These are phyloP conservation scores for Rhodomyrtus tomentosa DNA, from an alignment of 345 rosid species.

Conservation along the genomic window DNA sequence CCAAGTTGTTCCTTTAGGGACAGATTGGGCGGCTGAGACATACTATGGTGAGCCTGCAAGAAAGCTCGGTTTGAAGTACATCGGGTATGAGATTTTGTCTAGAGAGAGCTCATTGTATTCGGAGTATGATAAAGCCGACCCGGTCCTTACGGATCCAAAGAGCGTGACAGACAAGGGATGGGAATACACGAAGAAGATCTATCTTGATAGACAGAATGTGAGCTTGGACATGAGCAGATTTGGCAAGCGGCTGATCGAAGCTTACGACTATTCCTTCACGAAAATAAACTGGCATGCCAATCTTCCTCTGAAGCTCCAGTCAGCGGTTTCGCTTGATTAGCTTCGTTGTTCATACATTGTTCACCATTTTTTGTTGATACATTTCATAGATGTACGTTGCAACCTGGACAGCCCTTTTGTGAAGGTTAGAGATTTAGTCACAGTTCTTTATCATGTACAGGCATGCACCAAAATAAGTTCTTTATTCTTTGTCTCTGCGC, in stretches of 20 bases:
- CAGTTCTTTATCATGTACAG: not conserved
- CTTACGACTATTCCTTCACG: constrained; percentile 21
- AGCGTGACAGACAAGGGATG: constrained; percentile 58
- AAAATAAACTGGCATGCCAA: constrained; percentile 5
- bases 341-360: not conserved
- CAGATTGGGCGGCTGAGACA: constrained; percentile 79
- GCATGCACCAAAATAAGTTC: not conserved
- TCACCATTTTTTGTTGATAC: not conserved
- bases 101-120: constrained; percentile 61
- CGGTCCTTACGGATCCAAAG: constrained; percentile 49
- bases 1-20: constrained; percentile 73
- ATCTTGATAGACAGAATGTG: constrained; percentile 63
- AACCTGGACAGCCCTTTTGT: not conserved
- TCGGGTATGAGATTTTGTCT: constrained; percentile 45
- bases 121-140: constrained; percentile 41
- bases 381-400: not conserved
- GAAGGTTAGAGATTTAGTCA: not conserved
- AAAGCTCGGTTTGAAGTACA: constrained; percentile 63
- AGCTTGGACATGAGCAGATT: constrained; percentile 45
- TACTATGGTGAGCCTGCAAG: constrained; percentile 78
- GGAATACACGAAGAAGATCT: constrained; percentile 65
- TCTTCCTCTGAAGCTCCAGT: not conserved
- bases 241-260: constrained; percentile 37
- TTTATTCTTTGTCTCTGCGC: not conserved
- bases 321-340: not conserved